Conservation (phyloP, 2,329 filamentous ascomycete genomes). For the Fusarium vanettenii region DNA sequence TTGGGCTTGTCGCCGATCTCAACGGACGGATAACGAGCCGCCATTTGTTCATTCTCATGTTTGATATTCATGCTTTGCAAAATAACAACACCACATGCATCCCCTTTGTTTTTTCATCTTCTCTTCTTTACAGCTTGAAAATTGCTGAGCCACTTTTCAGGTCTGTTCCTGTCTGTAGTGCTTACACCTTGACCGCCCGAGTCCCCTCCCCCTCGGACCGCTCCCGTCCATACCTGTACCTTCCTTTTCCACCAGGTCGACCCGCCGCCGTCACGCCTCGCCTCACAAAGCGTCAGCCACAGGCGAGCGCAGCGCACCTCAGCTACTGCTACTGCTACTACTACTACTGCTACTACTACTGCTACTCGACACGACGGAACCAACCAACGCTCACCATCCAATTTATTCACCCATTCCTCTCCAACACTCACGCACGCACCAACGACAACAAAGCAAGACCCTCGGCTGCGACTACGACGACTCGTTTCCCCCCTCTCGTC, state of each 20-base stretch:
- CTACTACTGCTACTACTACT: background rate
- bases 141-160: background rate
- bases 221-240: conserved; percentile 1
- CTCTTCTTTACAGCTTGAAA: background rate
- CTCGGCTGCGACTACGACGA: conserved; percentile 8
- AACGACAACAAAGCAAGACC: background rate
- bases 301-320: conserved; percentile 2
- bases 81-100: background rate
- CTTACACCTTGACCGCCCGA: background rate
- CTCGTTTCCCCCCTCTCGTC: background rate
- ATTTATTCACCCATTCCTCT: conserved; percentile 4
- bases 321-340: background rate
- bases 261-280: conserved; percentile 26
- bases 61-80: background rate
- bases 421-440: background rate
- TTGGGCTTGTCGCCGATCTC: conserved; percentile 3
- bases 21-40: background rate
- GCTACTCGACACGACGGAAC: background rate
- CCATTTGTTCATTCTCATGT: background rate
- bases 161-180: conserved; percentile 12
- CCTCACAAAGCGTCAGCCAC: conserved; percentile 32
- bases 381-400: conserved; percentile 17
- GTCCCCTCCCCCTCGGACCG: background rate
- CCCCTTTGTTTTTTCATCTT: background rate
- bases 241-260: conserved; percentile 7